A percentile compares a stretch with the other conserved stretches of the same genome.
phyloP scores from a whole-genome alignment of 257 asterid species.

The Leonotis leonurus region DNA sequence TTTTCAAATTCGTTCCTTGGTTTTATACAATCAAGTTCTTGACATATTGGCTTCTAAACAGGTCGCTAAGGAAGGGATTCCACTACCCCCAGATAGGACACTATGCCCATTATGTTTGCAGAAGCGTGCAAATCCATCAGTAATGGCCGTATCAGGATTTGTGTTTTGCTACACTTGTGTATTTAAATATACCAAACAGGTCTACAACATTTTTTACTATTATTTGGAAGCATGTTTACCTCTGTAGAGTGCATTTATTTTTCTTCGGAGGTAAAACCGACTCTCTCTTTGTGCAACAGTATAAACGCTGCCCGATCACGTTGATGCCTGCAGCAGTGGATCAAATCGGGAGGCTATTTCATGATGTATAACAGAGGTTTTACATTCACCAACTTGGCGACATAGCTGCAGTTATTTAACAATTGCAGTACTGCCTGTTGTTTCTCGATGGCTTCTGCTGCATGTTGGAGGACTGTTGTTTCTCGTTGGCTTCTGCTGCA shows the following conservation, averaged over 20 bases:
- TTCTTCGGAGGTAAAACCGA: too few relatives aligned
- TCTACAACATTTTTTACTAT: slow-evolving; percentile 12
- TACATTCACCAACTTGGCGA: not conserved
- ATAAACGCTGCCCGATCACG: slow-evolving; percentile 93
- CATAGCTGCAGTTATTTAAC: not conserved
- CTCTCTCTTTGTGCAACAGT: too few relatives aligned
- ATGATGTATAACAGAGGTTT: slow-evolving; percentile 46
- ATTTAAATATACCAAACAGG: slow-evolving; percentile 89
- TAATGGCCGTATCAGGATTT: slow-evolving; percentile 78
- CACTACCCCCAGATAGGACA: slow-evolving; percentile 72
- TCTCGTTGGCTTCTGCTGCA: too few relatives aligned
- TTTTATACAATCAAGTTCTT: too few relatives aligned
- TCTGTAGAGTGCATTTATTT: too few relatives aligned
- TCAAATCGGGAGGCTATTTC: slow-evolving; percentile 85
- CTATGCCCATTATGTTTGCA: slow-evolving; percentile 86
- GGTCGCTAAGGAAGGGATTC: slow-evolving; percentile 93
- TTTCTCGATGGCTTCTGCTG: not conserved
- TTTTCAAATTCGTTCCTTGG: too few relatives aligned
- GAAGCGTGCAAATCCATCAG: slow-evolving; percentile 89
- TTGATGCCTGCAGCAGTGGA: slow-evolving; percentile 81
- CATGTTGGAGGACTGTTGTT: not conserved
- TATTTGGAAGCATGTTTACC: too few relatives aligned
- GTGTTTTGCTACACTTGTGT: slow-evolving; percentile 96
- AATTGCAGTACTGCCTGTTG: not conserved
- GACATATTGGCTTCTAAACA: slow-evolving; percentile 23